Evolutionary conservation across 169 alveolate genomes (phyloP), one percentile per base, ranked within the genome.

Genomic region (Plasmodium adleri): DNA sequence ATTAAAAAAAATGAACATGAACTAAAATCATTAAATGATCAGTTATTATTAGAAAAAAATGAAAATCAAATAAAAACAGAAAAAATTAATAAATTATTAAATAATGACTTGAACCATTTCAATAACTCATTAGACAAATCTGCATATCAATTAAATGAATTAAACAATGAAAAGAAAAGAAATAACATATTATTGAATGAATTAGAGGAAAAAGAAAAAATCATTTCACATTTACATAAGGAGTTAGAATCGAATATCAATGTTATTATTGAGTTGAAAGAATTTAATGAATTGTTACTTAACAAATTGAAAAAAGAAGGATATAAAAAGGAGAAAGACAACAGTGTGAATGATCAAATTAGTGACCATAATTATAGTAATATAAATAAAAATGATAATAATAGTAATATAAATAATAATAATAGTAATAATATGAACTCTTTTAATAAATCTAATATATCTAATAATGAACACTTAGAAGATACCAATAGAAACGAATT

Each of bases 51-150:
- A 20, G 90, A 80, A 80, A 80, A 45, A 72, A 80, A 54, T 54
- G 83, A 80, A 22, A 70, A 50, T 26, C 68, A 54, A 45, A 80
- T 72, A 39, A 80, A 67, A 17, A n/a, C 80, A 13, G 80, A 80
- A 43, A 26, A 80, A 80, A 68, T 80, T 26, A 80, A 80, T 47
- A 64, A 80, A 10, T 80, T 50, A 60, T 72, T 80, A 24, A 80
- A 80, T 56, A 80, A 60, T 1, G 90, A 80, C 24, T 58, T 80
- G 49, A 70, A 22, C 45, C 58, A 80, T 68, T 72, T 80, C 43
- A 80, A 80, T 54, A 80, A 74, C 9, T 80, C 90, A 2, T 49
- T 80, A 13, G 83, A 68, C n/a, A 45, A 80, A 72, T 78, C 90
- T 1, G 50, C 80, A n/a, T 83, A 80, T 50, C 56, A 56, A 49